A percentile compares a stretch with the other conserved stretches of the same genome.
Conservation (phyloP, 2,329 filamentous ascomycete species). For the Trichocomaceae sp. region DNA sequence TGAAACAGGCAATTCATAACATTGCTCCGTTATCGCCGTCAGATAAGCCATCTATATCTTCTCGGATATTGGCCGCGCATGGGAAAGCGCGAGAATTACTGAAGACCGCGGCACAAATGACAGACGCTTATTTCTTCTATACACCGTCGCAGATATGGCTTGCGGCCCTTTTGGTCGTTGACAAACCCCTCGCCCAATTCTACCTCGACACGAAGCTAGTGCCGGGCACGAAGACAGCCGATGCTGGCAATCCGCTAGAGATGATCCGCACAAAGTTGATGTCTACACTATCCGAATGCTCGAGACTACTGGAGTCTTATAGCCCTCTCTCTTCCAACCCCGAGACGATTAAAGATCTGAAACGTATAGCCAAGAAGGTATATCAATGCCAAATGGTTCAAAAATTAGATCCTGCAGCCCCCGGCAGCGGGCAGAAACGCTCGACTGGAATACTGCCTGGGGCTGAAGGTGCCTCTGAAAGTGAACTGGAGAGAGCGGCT, state of each 20-base stretch:
- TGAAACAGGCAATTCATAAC: slow-evolving; percentile 26
- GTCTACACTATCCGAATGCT: slow-evolving; percentile 33
- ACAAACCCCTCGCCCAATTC: slow-evolving; percentile 45
- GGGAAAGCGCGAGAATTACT: slow-evolving; percentile 65
- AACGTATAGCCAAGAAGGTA: slow-evolving; percentile 44
- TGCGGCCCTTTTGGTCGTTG: slow-evolving; percentile 68
- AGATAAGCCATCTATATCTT: slow-evolving; percentile 25
- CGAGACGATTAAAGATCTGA: slow-evolving; percentile 37
- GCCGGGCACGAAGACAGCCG: slow-evolving; percentile 14
- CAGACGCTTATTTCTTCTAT: slow-evolving; percentile 95
- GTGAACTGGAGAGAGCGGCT: slow-evolving; percentile 31
- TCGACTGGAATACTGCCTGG: slow-evolving; percentile 26
- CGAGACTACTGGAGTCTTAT: slow-evolving; percentile 35
- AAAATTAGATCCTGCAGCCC: slow-evolving; percentile 36
- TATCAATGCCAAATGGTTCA: slow-evolving; percentile 45
- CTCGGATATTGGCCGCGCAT: slow-evolving; percentile 59
- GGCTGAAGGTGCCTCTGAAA: slow-evolving; percentile 27
- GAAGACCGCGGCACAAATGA: slow-evolving; percentile 73
- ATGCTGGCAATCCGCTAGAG: slow-evolving; percentile 20
- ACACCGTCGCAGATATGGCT: slow-evolving; percentile 93
- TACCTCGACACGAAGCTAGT: slow-evolving; percentile 42
- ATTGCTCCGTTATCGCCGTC: slow-evolving; percentile 23
- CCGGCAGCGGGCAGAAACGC: slow-evolving; percentile 36
- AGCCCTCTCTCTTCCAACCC: slow-evolving; percentile 32
- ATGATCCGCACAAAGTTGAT: slow-evolving; percentile 34